Conservation (phyloP, 345 rosid genomes). For the Clarkia xantiana region DNA sequence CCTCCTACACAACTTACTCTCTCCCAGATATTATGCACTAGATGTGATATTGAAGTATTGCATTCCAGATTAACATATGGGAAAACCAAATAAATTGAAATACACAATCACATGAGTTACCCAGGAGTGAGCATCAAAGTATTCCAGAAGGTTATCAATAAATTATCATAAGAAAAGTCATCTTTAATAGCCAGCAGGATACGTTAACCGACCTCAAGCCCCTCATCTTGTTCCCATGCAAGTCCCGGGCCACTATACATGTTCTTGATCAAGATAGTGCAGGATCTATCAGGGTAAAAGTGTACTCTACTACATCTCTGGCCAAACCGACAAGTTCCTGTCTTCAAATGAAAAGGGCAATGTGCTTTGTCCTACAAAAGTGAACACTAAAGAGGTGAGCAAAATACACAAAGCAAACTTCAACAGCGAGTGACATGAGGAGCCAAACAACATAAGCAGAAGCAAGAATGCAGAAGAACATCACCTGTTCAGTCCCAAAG, state of each 20-base stretch:
- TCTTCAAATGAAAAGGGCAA: constrained; percentile 93
- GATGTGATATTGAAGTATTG: no score
- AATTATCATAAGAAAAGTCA: background rate
- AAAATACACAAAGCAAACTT: constrained; percentile 5
- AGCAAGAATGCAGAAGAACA: background rate
- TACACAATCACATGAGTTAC: no score
- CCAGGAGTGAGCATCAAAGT: no score
- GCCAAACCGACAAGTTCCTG: constrained; percentile 95
- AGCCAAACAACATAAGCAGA: background rate
- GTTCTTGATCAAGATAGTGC: constrained; percentile 81
- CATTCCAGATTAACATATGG: no score
- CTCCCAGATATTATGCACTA: no score
- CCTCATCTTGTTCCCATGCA: constrained; percentile 97
- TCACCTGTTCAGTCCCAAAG: constrained; percentile 92
- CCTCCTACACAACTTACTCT: no score
- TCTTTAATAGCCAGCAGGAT: constrained; percentile 40
- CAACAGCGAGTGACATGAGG: background rate
- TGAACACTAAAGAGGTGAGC: constrained; percentile 5
- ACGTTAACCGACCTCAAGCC: constrained; percentile 99
- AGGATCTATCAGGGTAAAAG: constrained; percentile 74
- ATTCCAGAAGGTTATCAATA: background rate
- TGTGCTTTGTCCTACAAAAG: constrained; percentile 81
- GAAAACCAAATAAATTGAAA: no score
- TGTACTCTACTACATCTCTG: constrained; percentile 93
- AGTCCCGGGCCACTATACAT: constrained; percentile 95